These are phyloP conservation scores for Stephania cephalantha DNA, from an alignment of 164 flowering plant species.

Conservation along the genomic window DNA sequence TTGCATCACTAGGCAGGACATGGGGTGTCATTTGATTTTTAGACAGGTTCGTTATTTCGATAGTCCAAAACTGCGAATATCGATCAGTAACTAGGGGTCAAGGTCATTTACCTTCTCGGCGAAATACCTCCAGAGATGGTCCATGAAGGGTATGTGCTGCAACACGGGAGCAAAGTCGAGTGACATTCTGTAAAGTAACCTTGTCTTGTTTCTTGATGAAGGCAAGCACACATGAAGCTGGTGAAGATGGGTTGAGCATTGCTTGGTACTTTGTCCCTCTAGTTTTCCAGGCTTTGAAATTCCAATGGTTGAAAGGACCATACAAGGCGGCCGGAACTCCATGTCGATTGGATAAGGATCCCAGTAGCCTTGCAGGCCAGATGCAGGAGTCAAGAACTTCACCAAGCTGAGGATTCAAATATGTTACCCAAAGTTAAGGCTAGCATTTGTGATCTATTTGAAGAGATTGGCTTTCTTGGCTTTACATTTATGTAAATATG, in stretches of 20 bases:
- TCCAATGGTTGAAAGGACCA: constrained; percentile 92
- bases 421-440: background rate
- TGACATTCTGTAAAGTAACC: constrained; percentile 91
- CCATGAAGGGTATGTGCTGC: constrained; percentile 77
- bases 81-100: background rate
- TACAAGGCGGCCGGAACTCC: constrained; percentile 98
- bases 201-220: constrained; percentile 66
- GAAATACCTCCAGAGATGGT: constrained; percentile 80
- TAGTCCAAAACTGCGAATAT: background rate
- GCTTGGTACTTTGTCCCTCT: constrained; percentile 72
- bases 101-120: constrained; percentile 72
- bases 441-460: background rate
- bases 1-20: too few relatives aligned
- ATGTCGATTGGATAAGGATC: constrained; percentile 97
- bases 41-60: background rate
- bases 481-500: background rate
- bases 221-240: constrained; percentile 97
- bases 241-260: constrained; percentile 89
- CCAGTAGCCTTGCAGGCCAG: constrained; percentile 98
- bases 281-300: constrained; percentile 96
- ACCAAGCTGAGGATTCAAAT: constrained; percentile 57
- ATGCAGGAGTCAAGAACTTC: constrained; percentile 87
- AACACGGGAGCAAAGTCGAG: constrained; percentile 88
- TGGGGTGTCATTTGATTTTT: background rate
- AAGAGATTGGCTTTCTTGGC: background rate